Conservation (phyloP, 2,329 filamentous ascomycete genomes). For the Colletotrichum sansevieriae region DNA sequence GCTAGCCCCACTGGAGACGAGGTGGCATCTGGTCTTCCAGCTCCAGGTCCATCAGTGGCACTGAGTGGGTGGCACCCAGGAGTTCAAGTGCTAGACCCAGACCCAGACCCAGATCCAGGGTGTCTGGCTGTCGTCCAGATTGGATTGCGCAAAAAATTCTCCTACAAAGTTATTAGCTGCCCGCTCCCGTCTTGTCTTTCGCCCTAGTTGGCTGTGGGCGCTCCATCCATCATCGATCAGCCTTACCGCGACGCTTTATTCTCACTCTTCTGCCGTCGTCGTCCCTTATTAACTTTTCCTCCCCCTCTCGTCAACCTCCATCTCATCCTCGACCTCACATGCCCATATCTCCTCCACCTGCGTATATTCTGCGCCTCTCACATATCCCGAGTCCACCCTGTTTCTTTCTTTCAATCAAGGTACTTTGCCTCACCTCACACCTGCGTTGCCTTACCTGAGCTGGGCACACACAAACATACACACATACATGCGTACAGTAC, state of each 20-base stretch:
- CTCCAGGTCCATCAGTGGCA: not conserved
- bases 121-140: conserved; percentile 17
- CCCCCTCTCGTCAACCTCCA: conserved; percentile 10
- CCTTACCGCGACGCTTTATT: conserved; percentile 38
- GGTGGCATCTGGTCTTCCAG: conserved; percentile 10
- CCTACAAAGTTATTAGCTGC: conserved; percentile 41
- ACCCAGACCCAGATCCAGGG: conserved; percentile 10
- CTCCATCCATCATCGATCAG: conserved; percentile 39
- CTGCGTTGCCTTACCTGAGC: conserved; percentile 17
- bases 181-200: conserved; percentile 38
- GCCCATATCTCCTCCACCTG: conserved; percentile 9
- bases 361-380: conserved; percentile 25
- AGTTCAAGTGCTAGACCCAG: not conserved
- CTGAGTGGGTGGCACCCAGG: too few relatives aligned
- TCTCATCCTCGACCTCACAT: conserved; percentile 25
- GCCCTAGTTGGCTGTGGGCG: conserved; percentile 33
- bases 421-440: conserved; percentile 9
- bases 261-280: conserved; percentile 13
- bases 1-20: conserved; percentile 1
- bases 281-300: conserved; percentile 7
- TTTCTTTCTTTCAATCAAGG: conserved; percentile 32
- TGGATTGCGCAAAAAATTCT: conserved; percentile 27
- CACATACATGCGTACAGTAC: too few relatives aligned
- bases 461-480: conserved; percentile 2
- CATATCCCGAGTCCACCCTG: conserved; percentile 26